Percentiles rank a stretch among this genome's conserved stretches.
Evolutionary conservation across 768 basidiomycete genomes (phyloP).

Genomic region (Lactarius sanguifluus): DNA sequence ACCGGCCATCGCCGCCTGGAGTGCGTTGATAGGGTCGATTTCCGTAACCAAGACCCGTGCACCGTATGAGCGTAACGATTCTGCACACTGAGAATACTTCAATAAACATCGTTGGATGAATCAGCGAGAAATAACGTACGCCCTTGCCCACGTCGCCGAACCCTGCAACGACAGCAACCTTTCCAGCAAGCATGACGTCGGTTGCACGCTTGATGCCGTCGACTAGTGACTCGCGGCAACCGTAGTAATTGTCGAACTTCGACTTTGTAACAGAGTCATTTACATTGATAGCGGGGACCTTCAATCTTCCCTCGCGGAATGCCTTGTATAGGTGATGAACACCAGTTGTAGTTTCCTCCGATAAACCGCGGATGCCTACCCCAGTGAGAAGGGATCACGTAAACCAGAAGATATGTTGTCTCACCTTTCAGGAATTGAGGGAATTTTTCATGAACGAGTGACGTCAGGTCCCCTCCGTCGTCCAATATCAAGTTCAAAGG

Average conservation of each 20-base stretch:
- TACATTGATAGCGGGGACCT: constrained; percentile 98
- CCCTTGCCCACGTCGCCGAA: constrained; percentile 99
- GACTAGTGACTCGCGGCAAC: constrained; percentile 98
- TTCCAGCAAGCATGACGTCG: constrained; percentile 99
- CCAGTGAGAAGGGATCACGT: constrained; percentile 13
- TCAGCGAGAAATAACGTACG: constrained; percentile 50
- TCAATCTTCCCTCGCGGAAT: constrained; percentile 93
- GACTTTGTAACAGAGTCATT: constrained; percentile 99
- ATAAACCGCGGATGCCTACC: constrained; percentile 85
- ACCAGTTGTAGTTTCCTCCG: constrained; percentile 99
- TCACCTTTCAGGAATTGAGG: constrained; percentile 81
- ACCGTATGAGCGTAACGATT: constrained; percentile 96
- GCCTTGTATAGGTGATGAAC: constrained; percentile 99
- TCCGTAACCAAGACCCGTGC: constrained; percentile 95
- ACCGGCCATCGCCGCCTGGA: constrained; percentile 99
- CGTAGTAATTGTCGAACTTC: constrained; percentile 99
- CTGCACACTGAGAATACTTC: constrained; percentile 69
- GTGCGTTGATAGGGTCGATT: constrained; percentile 99
- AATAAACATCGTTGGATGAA: background rate
- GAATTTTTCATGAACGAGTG: constrained; percentile 93
- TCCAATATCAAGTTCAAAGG: constrained; percentile 98
- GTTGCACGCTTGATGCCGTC: constrained; percentile 99
- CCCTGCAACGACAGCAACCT: constrained; percentile 98
- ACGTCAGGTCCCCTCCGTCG: constrained; percentile 97
- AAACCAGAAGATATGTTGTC: constrained; percentile 24